These are phyloP conservation scores for Acanthamoeba sp. DNA, from an alignment of 208 protist genomes.

Conservation along the genomic window DNA sequence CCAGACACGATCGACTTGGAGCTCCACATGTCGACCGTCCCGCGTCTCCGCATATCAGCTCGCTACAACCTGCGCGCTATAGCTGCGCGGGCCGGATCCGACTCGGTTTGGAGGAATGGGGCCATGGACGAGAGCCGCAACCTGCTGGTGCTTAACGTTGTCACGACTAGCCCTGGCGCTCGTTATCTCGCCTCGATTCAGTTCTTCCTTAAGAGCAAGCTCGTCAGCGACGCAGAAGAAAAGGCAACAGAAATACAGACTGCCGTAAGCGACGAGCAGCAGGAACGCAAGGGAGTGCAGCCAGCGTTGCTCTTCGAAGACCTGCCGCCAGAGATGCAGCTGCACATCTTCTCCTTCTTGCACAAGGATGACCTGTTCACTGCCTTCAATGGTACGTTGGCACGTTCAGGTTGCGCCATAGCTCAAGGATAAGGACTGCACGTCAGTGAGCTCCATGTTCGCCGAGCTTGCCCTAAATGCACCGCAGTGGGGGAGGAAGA, in stretches of 20 bases:
- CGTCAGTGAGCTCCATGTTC: background rate
- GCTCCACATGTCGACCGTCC: background rate
- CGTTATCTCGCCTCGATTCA: background rate
- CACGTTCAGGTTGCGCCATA: background rate
- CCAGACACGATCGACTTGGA: background rate
- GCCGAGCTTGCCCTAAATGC: background rate
- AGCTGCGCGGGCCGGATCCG: background rate
- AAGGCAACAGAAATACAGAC: background rate
- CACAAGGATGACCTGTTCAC: background rate
- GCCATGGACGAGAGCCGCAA: background rate
- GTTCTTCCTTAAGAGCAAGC: background rate
- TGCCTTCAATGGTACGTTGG: background rate
- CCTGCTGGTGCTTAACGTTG: constrained; percentile 5
- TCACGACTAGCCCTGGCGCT: background rate
- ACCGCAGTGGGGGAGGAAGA: constrained; percentile 1
- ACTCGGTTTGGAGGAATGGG: background rate
- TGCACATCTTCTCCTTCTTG: constrained; percentile 40
- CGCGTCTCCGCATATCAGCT: background rate
- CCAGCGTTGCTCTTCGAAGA: background rate
- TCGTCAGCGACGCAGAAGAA: background rate
- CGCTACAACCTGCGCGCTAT: background rate
- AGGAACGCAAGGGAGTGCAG: background rate
- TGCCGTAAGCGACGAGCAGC: background rate
- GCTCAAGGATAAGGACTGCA: background rate
- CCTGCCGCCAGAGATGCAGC: constrained; percentile 17